phyloP scores from a whole-genome alignment of 164 flowering plant genomes.

The Hamamelis virginiana region DNA sequence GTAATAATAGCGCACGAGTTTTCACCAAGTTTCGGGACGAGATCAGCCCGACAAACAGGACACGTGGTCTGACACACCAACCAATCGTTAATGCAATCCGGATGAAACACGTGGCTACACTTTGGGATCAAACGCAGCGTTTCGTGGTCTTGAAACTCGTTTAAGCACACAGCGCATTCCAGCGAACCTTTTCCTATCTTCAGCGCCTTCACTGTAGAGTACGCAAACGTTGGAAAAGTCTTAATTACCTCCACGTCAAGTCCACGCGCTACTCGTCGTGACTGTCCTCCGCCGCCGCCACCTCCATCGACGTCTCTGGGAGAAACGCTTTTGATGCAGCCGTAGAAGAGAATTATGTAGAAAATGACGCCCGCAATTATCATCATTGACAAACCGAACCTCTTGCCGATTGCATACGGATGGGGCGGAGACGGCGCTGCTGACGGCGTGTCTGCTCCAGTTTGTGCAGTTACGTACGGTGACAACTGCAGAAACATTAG shows the following conservation, averaged over 20 bases:
- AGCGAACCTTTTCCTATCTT: constrained; percentile 44
- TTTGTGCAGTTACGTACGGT: constrained; percentile 2
- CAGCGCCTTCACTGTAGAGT: constrained; percentile 48
- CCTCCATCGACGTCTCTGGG: not conserved
- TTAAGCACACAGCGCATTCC: constrained; percentile 64
- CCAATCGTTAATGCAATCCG: constrained; percentile 56
- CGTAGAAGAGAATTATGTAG: too few relatives aligned
- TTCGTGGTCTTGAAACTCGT: constrained; percentile 55
- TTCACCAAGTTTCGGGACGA: constrained; percentile 33
- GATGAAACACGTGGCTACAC: constrained; percentile 59
- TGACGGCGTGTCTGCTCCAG: not conserved
- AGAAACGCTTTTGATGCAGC: too few relatives aligned
- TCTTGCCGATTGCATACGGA: not conserved
- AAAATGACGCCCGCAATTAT: constrained; percentile 29
- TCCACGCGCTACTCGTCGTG: constrained; percentile 28
- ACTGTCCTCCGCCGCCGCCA: not conserved
- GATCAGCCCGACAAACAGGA: constrained; percentile 57
- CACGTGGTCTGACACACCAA: constrained; percentile 48
- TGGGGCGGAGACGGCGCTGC: constrained; percentile 16
- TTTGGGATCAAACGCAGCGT: constrained; percentile 54
- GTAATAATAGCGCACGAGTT: not conserved
- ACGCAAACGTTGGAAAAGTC: constrained; percentile 48
- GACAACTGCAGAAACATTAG: not conserved
- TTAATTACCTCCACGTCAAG: constrained; percentile 38
- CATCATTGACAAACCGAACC: constrained; percentile 24